Conservation (phyloP, 352 stramenopile species). For the Elongisporangium prolatum region DNA sequence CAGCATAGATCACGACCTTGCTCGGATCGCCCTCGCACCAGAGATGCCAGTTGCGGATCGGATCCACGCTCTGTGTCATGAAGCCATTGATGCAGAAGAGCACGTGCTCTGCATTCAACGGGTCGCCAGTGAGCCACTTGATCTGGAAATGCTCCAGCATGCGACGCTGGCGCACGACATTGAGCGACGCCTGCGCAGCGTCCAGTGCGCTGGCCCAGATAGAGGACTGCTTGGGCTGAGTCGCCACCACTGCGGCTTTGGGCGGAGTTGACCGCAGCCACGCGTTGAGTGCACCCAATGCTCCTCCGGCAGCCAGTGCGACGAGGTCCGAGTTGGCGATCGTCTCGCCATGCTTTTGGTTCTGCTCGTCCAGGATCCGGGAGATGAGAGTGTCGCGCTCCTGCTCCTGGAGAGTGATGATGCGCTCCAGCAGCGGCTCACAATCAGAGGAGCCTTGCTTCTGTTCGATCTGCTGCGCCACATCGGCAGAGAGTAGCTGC, state of each 20-base stretch:
- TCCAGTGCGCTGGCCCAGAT: conserved; percentile 74
- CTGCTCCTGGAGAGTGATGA: conserved; percentile 22
- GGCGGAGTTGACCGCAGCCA: conserved; percentile 40
- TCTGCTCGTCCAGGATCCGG: conserved; percentile 40
- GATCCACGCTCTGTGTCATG: conserved; percentile 77
- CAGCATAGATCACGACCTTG: conserved; percentile 46
- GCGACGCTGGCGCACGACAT: conserved; percentile 58
- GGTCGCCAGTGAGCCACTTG: conserved; percentile 60
- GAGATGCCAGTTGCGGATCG: conserved; percentile 50
- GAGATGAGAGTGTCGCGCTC: conserved; percentile 46
- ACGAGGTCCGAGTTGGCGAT: conserved; percentile 54
- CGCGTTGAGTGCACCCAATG: conserved; percentile 63
- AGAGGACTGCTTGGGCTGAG: conserved; percentile 1
- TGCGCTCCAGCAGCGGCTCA: conserved; percentile 7
- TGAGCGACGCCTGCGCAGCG: conserved; percentile 66
- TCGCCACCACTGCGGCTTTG: conserved; percentile 9
- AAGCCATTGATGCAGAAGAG: conserved; percentile 84
- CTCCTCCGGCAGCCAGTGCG: conserved; percentile 50
- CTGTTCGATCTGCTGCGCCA: conserved; percentile 10
- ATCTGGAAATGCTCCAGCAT: conserved; percentile 65
- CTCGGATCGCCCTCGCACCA: conserved; percentile 27
- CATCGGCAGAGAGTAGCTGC: conserved; percentile 17
- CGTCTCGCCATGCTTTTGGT: conserved; percentile 40
- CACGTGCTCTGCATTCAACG: conserved; percentile 45
- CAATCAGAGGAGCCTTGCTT: conserved; percentile 14